Evolutionary conservation across 2,329 filamentous ascomycete genomes (phyloP).

Genomic region (Colletotrichum echinochloae): DNA sequence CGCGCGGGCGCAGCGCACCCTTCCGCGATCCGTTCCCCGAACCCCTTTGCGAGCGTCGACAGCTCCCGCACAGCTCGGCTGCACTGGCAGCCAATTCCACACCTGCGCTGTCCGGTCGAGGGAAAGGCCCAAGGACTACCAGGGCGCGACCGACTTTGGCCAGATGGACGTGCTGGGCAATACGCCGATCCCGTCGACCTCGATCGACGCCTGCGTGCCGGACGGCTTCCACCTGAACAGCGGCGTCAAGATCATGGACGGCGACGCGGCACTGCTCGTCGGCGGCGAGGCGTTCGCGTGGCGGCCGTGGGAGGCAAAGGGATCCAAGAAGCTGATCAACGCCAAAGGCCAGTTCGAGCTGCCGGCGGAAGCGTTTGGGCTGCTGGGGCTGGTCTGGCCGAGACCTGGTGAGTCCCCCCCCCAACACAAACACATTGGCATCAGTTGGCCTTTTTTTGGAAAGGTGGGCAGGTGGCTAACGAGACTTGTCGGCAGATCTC

Average conservation of each 20-base stretch:
- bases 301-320: constrained; percentile 78
- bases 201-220: constrained; percentile 82
- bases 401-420: constrained; percentile 76
- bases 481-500: constrained; percentile 69
- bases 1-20: constrained; percentile 29
- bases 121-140: constrained; percentile 27
- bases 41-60: not conserved
- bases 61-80: constrained; percentile 10
- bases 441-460: not conserved
- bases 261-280: constrained; percentile 81
- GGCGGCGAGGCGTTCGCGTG: constrained; percentile 90
- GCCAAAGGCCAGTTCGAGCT: constrained; percentile 86
- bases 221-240: constrained; percentile 91
- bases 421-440: not conserved
- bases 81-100: constrained; percentile 26
- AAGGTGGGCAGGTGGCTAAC: constrained; percentile 6
- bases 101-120: constrained; percentile 1
- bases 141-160: constrained; percentile 71
- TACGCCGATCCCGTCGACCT: constrained; percentile 81
- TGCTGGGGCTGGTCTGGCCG: constrained; percentile 85
- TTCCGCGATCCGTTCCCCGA: constrained; percentile 15
- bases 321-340: constrained; percentile 70
- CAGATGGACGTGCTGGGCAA: constrained; percentile 83
- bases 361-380: constrained; percentile 75
- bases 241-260: constrained; percentile 76